phyloP scores from a whole-genome alignment of 2,329 filamentous ascomycete species.

The Aspergillus tubingensis region DNA sequence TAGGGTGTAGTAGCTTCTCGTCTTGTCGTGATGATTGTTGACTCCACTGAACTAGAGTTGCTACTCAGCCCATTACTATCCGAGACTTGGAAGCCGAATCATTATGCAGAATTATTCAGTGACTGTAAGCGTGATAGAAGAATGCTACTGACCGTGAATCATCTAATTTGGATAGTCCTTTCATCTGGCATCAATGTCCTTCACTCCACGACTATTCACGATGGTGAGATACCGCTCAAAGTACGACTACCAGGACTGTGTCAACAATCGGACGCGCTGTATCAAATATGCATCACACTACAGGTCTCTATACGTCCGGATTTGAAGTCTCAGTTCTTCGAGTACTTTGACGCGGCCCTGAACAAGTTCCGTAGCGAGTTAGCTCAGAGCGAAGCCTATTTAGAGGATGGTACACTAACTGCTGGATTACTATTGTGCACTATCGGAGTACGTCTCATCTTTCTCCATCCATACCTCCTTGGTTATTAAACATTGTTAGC shows the following conservation, averaged over 20 bases:
- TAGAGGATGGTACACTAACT: conserved; percentile 32
- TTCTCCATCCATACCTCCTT: not conserved
- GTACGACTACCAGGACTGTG: conserved; percentile 25
- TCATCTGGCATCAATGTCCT: conserved; percentile 30
- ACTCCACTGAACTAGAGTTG: not conserved
- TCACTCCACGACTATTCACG: conserved; percentile 28
- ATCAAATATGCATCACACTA: conserved; percentile 31
- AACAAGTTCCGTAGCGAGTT: conserved; percentile 32
- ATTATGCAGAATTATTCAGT: conserved; percentile 24
- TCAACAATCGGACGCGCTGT: conserved; percentile 30
- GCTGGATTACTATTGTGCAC: conserved; percentile 35
- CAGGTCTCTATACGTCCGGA: conserved; percentile 26
- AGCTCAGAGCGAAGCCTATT: conserved; percentile 18
- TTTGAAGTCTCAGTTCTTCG: conserved; percentile 24
- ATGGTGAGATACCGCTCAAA: conserved; percentile 21
- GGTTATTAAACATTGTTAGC: not conserved
- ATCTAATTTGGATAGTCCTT: conserved; percentile 21
- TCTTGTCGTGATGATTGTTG: not conserved
- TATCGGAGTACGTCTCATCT: conserved; percentile 28
- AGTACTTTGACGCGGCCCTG: conserved; percentile 31
- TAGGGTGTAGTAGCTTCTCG: not conserved
- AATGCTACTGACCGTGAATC: not conserved
- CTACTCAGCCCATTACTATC: not conserved
- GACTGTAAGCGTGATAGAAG: conserved; percentile 22
- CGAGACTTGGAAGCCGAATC: not conserved